A percentile compares a stretch with the other conserved stretches of the same genome.
Evolutionary conservation across 2,329 filamentous ascomycete species (phyloP).

Genomic region (Exophiala spinifera): DNA sequence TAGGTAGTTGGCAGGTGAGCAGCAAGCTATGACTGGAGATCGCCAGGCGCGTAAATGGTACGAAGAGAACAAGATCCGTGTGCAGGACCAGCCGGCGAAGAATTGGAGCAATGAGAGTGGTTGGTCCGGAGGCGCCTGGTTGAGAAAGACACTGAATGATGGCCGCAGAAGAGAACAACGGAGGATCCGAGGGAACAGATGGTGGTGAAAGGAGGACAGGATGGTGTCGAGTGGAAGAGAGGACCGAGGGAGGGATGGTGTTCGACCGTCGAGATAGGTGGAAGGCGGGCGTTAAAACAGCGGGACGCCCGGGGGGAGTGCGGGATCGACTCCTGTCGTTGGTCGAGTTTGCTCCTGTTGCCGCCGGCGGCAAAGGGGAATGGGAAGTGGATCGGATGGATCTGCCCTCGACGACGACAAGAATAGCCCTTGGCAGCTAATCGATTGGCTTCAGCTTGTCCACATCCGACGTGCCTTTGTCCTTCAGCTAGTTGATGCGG

Average conservation of each 20-base stretch:
- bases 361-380: constrained; percentile 22
- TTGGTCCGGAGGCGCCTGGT: constrained; percentile 14
- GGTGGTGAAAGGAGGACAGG: constrained; percentile 9
- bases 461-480: constrained; percentile 1
- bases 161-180: constrained; percentile 12
- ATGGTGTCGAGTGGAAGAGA: not conserved
- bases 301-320: constrained; percentile 5
- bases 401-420: not conserved
- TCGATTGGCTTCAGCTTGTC: constrained; percentile 15
- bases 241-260: constrained; percentile 10
- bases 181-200: constrained; percentile 7
- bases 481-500: constrained; percentile 9
- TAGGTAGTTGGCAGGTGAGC: constrained; percentile 5
- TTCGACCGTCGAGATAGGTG: constrained; percentile 3
- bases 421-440: constrained; percentile 1
- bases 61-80: constrained; percentile 10
- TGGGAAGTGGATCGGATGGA: constrained; percentile 7
- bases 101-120: constrained; percentile 15
- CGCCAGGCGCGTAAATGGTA: constrained; percentile 22
- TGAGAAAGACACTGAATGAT: constrained; percentile 6
- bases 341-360: constrained; percentile 14
- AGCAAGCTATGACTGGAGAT: constrained; percentile 19
- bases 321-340: not conserved
- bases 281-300: constrained; percentile 21
- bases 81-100: constrained; percentile 17